Evolutionary conservation across 371 early-diverging fungal genomes (phyloP).

Genomic region (Mucor racemosus): DNA sequence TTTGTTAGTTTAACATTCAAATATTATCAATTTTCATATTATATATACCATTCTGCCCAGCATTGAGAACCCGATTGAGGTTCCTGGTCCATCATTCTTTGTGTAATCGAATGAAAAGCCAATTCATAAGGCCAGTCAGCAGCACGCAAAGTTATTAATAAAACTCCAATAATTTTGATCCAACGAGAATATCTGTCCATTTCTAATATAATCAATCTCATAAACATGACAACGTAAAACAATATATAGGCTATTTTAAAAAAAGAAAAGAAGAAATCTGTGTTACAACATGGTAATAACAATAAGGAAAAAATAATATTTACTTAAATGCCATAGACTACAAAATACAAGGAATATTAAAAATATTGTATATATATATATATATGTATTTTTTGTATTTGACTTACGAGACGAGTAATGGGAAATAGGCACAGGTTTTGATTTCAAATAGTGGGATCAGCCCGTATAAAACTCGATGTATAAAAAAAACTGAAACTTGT

Average conservation of each 20-base stretch:
- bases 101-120: slow-evolving; percentile 30
- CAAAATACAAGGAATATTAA: slow-evolving; percentile 6
- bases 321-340: slow-evolving; percentile 47
- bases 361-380: neutral
- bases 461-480: slow-evolving; percentile 46
- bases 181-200: slow-evolving; percentile 37
- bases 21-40: neutral
- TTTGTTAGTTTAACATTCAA: neutral
- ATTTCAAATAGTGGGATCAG: slow-evolving; percentile 53
- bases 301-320: slow-evolving; percentile 11
- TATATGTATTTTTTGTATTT: neutral
- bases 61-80: slow-evolving; percentile 36
- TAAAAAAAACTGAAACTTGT: slow-evolving; percentile 39
- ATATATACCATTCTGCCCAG: slow-evolving; percentile 53
- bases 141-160: slow-evolving; percentile 43
- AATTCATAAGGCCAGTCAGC: slow-evolving; percentile 58
- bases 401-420: slow-evolving; percentile 54
- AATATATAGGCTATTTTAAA: slow-evolving; percentile 29
- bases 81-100: slow-evolving; percentile 22
- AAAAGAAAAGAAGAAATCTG: neutral
- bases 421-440: slow-evolving; percentile 46
- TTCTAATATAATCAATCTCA: slow-evolving; percentile 48
- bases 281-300: neutral
- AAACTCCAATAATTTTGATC: slow-evolving; percentile 44
- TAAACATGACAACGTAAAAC: slow-evolving; percentile 51